phyloP scores from a whole-genome alignment of 106 monocot species.

The Acorus gramineus region DNA sequence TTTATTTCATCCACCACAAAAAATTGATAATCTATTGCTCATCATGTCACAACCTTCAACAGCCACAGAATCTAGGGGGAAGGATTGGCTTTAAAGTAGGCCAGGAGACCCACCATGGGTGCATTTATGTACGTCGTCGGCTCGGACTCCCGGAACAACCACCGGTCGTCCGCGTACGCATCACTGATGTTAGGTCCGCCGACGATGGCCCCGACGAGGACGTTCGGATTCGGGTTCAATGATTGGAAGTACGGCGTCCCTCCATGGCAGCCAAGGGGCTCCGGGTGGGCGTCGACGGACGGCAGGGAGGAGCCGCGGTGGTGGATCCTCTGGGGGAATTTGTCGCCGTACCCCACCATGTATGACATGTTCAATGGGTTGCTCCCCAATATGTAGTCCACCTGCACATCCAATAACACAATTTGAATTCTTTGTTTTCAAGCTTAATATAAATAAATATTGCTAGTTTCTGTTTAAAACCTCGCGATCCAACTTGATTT shows the following conservation, averaged over 20 bases:
- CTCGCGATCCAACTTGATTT: no score
- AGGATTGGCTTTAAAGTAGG: no score
- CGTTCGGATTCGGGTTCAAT: slow-evolving; percentile 9
- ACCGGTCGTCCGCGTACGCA: slow-evolving; percentile 2
- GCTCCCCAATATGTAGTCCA: slow-evolving; percentile 17
- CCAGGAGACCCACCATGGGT: slow-evolving; percentile 4
- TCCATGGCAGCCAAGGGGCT: slow-evolving; percentile 1
- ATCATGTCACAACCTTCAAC: no score
- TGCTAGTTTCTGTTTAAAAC: no score
- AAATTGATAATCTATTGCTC: no score
- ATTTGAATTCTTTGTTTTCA: background rate
- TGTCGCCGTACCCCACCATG: slow-evolving; percentile 22
- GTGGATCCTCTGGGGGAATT: slow-evolving; percentile 20
- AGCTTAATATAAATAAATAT: background rate
- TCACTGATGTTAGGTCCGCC: slow-evolving; percentile 14
- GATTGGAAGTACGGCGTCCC: slow-evolving; percentile 7
- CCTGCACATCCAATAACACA: slow-evolving; percentile 1
- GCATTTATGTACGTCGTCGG: slow-evolving; percentile 12
- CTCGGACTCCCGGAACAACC: slow-evolving; percentile 3
- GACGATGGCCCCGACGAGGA: slow-evolving; percentile 10
- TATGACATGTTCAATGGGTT: slow-evolving; percentile 16
- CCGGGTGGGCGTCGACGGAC: background rate
- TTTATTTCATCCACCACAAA: no score
- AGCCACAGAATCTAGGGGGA: no score
- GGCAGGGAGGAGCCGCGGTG: slow-evolving; percentile 21